phyloP scores from a whole-genome alignment of 2,329 filamentous ascomycete species.

The Dactylellina parvicollis region DNA sequence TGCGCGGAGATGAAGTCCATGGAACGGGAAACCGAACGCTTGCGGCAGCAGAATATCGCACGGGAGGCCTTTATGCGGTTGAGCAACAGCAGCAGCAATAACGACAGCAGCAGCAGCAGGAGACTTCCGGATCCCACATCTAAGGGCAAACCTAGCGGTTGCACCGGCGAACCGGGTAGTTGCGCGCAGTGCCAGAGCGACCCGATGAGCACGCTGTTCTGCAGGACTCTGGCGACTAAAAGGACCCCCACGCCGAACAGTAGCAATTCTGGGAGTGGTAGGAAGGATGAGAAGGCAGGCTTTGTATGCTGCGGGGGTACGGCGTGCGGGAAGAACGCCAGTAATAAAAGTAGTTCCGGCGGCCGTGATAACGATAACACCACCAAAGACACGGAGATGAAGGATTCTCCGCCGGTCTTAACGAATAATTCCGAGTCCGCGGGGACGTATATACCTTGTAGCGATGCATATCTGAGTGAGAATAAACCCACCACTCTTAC shows the following conservation, averaged over 20 bases:
- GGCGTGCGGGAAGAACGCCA: constrained; percentile 53
- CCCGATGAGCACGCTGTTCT: constrained; percentile 83
- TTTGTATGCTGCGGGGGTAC: constrained; percentile 56
- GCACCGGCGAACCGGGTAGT: constrained; percentile 77
- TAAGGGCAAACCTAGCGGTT: constrained; percentile 62
- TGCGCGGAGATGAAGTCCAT: constrained; percentile 73
- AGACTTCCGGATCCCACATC: constrained; percentile 58
- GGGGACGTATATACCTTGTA: constrained; percentile 57
- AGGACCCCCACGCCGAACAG: constrained; percentile 2
- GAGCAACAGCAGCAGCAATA: constrained; percentile 61
- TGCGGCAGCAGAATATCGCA: constrained; percentile 43
- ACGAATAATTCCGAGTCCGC: neutral
- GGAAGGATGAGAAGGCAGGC: constrained; percentile 17
- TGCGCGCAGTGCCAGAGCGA: constrained; percentile 81
- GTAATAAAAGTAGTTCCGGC: neutral
- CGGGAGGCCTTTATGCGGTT: constrained; percentile 58
- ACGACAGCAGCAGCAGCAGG: constrained; percentile 58
- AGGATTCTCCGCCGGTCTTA: neutral
- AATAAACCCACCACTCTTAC: neutral
- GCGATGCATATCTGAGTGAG: constrained; percentile 57
- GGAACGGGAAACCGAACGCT: constrained; percentile 54
- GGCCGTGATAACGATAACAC: neutral
- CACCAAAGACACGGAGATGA: constrained; percentile 31
- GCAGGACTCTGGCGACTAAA: constrained; percentile 76
- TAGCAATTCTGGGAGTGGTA: neutral